Evolutionary conservation across 345 rosid genomes (phyloP).

Genomic region (Citrus hindsii): DNA sequence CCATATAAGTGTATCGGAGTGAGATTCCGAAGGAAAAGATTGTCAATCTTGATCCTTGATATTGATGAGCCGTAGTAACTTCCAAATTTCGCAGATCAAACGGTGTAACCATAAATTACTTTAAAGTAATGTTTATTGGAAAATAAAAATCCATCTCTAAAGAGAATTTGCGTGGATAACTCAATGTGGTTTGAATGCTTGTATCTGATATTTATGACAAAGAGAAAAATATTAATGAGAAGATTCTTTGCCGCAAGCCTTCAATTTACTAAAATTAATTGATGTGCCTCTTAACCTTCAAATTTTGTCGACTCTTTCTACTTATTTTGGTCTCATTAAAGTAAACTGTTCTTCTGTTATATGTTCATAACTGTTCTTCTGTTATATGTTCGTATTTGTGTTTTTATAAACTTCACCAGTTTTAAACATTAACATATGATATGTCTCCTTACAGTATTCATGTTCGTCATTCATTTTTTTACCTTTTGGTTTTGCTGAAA

Average conservation of each 20-base stretch:
- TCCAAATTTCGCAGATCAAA: not conserved
- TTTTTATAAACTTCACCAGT: not conserved
- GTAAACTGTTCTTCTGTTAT: not conserved
- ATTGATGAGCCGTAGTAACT: not conserved
- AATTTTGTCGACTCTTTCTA: not conserved
- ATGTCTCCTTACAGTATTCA: not conserved
- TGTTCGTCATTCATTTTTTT: conserved; percentile 1
- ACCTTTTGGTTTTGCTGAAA: not conserved
- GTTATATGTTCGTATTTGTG: not conserved
- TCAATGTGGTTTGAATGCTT: not conserved
- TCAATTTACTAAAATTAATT: not conserved
- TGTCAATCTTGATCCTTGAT: not conserved
- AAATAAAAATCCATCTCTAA: not conserved
- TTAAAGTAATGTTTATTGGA: not conserved
- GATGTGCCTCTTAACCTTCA: not conserved
- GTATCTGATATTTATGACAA: not conserved
- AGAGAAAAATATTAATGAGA: not conserved
- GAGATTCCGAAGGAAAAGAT: not conserved
- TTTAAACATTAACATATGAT: not conserved
- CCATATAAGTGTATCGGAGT: not conserved
- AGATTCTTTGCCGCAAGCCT: not conserved
- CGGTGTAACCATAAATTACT: not conserved
- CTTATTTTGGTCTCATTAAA: not conserved
- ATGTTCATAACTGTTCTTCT: not conserved
- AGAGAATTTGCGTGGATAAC: not conserved